Base-by-base conservation (phyloP, 495 filamentous ascomycete species). In the Aspergillus funiculosus region DNA sequence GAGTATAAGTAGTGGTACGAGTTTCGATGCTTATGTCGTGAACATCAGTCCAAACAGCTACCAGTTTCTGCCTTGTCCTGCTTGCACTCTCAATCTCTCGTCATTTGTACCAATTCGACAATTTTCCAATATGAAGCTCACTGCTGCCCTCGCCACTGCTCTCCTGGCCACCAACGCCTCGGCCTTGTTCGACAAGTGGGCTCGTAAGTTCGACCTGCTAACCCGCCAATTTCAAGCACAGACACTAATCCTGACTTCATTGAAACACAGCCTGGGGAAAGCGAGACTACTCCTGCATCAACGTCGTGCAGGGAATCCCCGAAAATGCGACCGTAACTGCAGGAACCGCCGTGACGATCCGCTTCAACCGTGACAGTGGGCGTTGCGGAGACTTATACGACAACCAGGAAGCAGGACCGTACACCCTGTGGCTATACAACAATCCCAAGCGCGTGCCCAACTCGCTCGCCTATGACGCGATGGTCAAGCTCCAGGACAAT, bases 201-300 rank as follows among this genome's bases (percentile, higher is more conserved):
- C 52, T 29, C 65, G 65, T 68, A 58, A 35, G 57, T 52, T 15
- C 8, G 6, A 27, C 11, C 5, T 24, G 14, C 13, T 37, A 15
- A 0, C 32, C 29, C 26, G n/a, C n/a, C n/a, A n/a, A n/a, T 10
- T 35, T 3, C 18, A 34, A 20, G 7, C 18, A 10, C 29, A 5
- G 10, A 7, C 32, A 11, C 29, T 39, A 31, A 44, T n/a, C n/a
- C 20, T 24, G 4, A 15, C 4, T 10, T 43, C 24, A 7, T 30
- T 5, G n/a, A 19, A n/a, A 28, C 26, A 10, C 14, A 64, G 65
- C 65, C 6, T 68, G 65, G 65, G 65, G 65, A 20, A 68, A 67
- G 24, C 63, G 65, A 15, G 65, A 68, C 32, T 68, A 68, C 54
- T 19, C 57, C 47, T 68, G 65, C 46, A 30, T 68, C 13, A 68